These are phyloP conservation scores for Mucor lusitanicus DNA, from an alignment of 371 early-diverging fungal species.

Conservation along the genomic window DNA sequence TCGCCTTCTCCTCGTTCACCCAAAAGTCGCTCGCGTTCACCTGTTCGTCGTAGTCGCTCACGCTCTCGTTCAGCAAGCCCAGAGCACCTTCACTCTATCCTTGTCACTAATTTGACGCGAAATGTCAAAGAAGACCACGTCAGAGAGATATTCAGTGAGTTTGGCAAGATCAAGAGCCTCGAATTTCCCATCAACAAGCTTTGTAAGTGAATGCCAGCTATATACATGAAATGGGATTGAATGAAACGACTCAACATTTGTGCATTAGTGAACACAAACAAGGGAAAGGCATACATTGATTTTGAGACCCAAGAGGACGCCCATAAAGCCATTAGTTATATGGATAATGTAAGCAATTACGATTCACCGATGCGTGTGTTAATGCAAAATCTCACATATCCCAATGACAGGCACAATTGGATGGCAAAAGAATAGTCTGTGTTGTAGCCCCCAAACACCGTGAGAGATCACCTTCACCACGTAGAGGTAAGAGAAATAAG, in stretches of 20 bases:
- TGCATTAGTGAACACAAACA: slow-evolving; percentile 49
- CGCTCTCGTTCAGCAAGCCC: slow-evolving; percentile 22
- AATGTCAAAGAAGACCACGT: slow-evolving; percentile 52
- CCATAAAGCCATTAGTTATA: slow-evolving; percentile 52
- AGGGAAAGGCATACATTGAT: slow-evolving; percentile 59
- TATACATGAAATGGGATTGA: neutral
- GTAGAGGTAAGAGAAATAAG: slow-evolving; percentile 24
- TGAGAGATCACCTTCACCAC: slow-evolving; percentile 33
- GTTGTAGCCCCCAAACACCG: slow-evolving; percentile 34
- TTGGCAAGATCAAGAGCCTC: slow-evolving; percentile 35
- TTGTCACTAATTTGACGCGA: slow-evolving; percentile 41
- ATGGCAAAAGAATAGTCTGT: slow-evolving; percentile 44
- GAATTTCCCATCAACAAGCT: slow-evolving; percentile 47
- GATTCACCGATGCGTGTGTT: neutral
- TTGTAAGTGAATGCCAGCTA: slow-evolving; percentile 25
- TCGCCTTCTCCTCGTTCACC: slow-evolving; percentile 22
- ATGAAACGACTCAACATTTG: neutral
- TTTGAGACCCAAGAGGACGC: slow-evolving; percentile 58
- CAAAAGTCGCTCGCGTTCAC: slow-evolving; percentile 23
- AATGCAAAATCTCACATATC: neutral
- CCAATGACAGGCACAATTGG: slow-evolving; percentile 52
- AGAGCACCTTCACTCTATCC: slow-evolving; percentile 23
- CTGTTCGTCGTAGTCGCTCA: slow-evolving; percentile 11
- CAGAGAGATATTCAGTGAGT: slow-evolving; percentile 49
- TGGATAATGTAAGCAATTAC: slow-evolving; percentile 48